These are phyloP conservation scores for Periconia sp. DNA, from an alignment of 2,329 filamentous ascomycete species.

Conservation along the genomic window DNA sequence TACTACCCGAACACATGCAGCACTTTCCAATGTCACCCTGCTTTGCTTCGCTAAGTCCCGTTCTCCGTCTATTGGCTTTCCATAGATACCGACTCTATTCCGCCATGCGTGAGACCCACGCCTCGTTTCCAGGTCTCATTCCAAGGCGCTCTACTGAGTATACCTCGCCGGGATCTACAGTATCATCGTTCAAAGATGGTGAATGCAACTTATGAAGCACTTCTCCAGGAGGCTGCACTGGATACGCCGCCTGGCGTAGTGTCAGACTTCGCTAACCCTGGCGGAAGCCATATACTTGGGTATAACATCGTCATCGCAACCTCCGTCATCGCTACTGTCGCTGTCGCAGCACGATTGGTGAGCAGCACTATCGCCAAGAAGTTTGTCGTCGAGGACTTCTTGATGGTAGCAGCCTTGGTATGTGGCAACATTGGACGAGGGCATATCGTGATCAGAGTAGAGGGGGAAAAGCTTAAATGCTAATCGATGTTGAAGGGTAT, in stretches of 20 bases:
- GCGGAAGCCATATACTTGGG: background rate
- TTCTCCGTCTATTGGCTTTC: background rate
- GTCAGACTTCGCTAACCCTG: background rate
- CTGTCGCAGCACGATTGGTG: constrained; percentile 2
- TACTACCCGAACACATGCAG: background rate
- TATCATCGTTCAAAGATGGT: too few species aligned
- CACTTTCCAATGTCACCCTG: background rate
- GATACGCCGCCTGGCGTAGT: background rate
- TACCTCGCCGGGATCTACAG: too few species aligned
- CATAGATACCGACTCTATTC: background rate
- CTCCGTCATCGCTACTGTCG: background rate
- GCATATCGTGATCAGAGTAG: too few species aligned
- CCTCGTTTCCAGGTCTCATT: background rate
- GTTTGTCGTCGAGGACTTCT: constrained; percentile 4
- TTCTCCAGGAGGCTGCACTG: background rate
- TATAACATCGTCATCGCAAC: background rate
- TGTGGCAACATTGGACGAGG: background rate
- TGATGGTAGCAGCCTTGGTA: constrained; percentile 5
- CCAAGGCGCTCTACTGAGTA: background rate
- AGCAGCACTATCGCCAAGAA: constrained; percentile 4
- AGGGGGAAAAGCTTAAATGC: background rate
- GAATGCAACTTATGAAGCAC: too few species aligned
- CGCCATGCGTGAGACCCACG: background rate
- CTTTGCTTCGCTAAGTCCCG: background rate
- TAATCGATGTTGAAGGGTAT: background rate